Conservation (phyloP, 352 stramenopile genomes). For the Phytopythium vexans region DNA sequence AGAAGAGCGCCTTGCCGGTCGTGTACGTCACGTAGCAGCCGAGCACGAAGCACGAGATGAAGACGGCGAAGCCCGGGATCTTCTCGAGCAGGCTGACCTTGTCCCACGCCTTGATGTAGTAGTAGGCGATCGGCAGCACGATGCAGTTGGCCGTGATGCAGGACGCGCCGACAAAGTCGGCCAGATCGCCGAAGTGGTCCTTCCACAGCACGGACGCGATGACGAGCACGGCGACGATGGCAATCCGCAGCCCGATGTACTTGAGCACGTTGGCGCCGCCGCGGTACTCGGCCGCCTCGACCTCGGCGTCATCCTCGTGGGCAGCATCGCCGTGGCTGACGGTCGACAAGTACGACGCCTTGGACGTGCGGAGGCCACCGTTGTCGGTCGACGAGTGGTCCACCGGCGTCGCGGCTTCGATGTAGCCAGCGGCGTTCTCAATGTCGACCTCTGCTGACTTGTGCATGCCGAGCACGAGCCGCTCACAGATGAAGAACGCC, state of each 20-base stretch:
- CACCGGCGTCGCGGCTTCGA: slow-evolving; percentile 1
- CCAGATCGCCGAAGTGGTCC: slow-evolving; percentile 47
- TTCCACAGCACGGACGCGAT: slow-evolving; percentile 20
- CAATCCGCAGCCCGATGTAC: slow-evolving; percentile 37
- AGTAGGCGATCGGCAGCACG: slow-evolving; percentile 54
- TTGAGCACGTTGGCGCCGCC: slow-evolving; percentile 24
- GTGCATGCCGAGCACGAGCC: slow-evolving; percentile 19
- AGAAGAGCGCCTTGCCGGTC: slow-evolving; percentile 25
- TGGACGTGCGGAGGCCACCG: slow-evolving; percentile 5
- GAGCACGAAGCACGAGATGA: slow-evolving; percentile 21
- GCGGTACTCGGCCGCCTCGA: slow-evolving; percentile 35
- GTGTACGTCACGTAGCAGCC: slow-evolving; percentile 32
- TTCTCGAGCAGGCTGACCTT: slow-evolving; percentile 18
- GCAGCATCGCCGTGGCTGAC: slow-evolving; percentile 15
- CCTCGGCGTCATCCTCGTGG: slow-evolving; percentile 22
- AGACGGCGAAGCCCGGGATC: slow-evolving; percentile 13
- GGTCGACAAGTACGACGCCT: slow-evolving; percentile 1
- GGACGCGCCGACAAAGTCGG: slow-evolving; percentile 56
- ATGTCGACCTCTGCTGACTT: slow-evolving; percentile 7
- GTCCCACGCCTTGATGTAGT: slow-evolving; percentile 55
- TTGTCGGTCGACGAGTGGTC: not conserved
- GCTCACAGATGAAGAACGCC: slow-evolving; percentile 18
- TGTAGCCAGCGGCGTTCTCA: slow-evolving; percentile 13
- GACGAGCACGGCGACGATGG: slow-evolving; percentile 34
- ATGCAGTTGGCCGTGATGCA: slow-evolving; percentile 56